These are phyloP conservation scores for Gypsophila paniculata DNA, from an alignment of 179 eudicot genomes.

Conservation along the genomic window DNA sequence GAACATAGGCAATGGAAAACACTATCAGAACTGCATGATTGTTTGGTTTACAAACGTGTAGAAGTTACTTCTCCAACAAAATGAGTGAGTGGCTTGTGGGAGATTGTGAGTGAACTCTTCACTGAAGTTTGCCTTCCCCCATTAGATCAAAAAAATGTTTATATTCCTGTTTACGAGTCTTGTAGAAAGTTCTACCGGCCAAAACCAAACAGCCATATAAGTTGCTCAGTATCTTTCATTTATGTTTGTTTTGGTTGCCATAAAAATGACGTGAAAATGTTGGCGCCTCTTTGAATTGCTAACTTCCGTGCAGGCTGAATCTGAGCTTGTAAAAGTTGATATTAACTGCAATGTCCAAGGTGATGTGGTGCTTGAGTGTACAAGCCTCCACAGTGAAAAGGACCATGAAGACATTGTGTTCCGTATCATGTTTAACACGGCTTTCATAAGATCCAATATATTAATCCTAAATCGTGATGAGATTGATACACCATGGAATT, in stretches of 20 bases:
- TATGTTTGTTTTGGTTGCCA: not conserved
- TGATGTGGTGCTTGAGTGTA: conserved; percentile 85
- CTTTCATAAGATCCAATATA: conserved; percentile 82
- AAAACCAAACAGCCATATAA: not conserved
- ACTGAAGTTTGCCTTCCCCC: not conserved
- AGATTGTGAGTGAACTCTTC: not conserved
- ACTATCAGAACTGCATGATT: not conserved
- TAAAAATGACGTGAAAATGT: not conserved
- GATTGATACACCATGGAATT: conserved; percentile 68
- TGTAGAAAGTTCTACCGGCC: conserved; percentile 1
- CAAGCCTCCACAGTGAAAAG: conserved; percentile 54
- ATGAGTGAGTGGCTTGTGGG: conserved; percentile 3
- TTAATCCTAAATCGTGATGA: conserved; percentile 76
- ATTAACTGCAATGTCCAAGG: conserved; percentile 80
- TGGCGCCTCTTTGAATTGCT: conserved; percentile 4
- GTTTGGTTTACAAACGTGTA: conserved; percentile 2
- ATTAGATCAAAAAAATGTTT: not conserved
- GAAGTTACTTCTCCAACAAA: not conserved
- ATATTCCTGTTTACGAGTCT: not conserved
- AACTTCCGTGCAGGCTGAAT: conserved; percentile 53
- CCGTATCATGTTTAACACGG: conserved; percentile 77
- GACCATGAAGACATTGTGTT: conserved; percentile 71
- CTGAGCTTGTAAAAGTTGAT: conserved; percentile 74
- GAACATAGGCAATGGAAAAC: too few relatives aligned
- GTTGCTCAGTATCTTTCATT: not conserved